A percentile compares a stretch with the other conserved stretches of the same genome.
Evolutionary conservation across 2,329 filamentous ascomycete genomes (phyloP).

Genomic region (Pseudogymnoascus sp.): DNA sequence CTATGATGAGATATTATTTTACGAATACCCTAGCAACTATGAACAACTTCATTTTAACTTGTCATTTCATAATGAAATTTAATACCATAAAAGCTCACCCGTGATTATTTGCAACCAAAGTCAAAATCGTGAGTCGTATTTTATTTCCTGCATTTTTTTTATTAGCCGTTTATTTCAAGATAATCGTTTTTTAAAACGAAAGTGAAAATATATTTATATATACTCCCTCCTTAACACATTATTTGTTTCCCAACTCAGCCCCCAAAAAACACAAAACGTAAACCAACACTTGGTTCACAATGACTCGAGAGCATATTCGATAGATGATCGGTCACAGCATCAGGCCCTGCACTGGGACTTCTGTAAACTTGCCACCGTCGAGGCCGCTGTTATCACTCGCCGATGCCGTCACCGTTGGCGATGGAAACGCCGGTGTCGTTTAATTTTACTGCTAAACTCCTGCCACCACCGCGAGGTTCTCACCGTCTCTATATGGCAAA

Average conservation of each 20-base stretch:
- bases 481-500: background rate
- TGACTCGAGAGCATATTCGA: no score
- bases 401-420: background rate
- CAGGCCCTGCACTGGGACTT: no score
- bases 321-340: no score
- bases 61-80: background rate
- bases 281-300: no score
- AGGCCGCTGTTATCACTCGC: background rate
- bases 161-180: background rate
- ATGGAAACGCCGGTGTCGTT: background rate
- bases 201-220: no score
- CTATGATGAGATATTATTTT: background rate
- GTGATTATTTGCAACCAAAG: background rate
- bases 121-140: background rate
- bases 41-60: background rate
- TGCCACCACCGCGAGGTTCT: background rate
- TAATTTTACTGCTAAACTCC: background rate
- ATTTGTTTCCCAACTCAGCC: no score
- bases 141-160: background rate
- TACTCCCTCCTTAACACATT: no score
- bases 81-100: background rate
- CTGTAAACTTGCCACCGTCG: background rate
- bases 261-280: no score
- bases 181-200: no score
- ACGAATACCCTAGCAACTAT: constrained; percentile 6